phyloP scores from a whole-genome alignment of 1,284 basidiomycete genomes.

The Earliella scabrosa region DNA sequence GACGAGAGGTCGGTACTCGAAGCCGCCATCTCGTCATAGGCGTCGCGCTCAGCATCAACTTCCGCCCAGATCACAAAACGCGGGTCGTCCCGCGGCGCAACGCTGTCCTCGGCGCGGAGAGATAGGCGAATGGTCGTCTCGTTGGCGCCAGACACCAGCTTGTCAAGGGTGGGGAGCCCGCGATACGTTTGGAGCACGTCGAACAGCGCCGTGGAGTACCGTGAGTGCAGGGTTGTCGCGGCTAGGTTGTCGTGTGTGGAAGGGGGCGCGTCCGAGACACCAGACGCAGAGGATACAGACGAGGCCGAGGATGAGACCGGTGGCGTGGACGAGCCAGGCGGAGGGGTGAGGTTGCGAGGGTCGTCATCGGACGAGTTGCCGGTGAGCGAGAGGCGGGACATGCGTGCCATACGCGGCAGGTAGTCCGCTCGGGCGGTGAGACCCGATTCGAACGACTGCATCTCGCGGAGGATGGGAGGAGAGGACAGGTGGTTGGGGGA shows the following conservation, averaged over 20 bases:
- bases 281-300: constrained; percentile 10
- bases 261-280: constrained; percentile 15
- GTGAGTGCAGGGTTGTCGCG: constrained; percentile 57
- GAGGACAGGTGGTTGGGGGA: constrained; percentile 43
- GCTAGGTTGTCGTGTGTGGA: constrained; percentile 22
- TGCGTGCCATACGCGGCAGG: constrained; percentile 22
- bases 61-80: constrained; percentile 91
- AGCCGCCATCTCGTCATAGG: constrained; percentile 42
- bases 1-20: constrained; percentile 56
- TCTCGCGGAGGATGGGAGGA: constrained; percentile 65
- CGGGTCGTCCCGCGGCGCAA: constrained; percentile 80
- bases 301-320: constrained; percentile 10
- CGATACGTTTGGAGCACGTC: constrained; percentile 82
- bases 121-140: constrained; percentile 72
- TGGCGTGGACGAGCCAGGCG: constrained; percentile 7
- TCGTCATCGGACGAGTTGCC: constrained; percentile 23
- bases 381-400: constrained; percentile 24
- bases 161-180: constrained; percentile 72
- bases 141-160: constrained; percentile 46
- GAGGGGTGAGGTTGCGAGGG: constrained; percentile 4
- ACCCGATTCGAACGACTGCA: constrained; percentile 83
- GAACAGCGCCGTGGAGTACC: constrained; percentile 74
- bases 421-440: constrained; percentile 63
- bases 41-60: constrained; percentile 44
- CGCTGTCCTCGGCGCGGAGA: constrained; percentile 61